Percentiles rank a stretch among this genome's conserved stretches.
Conservation (phyloP, 2,329 filamentous ascomycete species). For the Aspergillus quadrilineatus region DNA sequence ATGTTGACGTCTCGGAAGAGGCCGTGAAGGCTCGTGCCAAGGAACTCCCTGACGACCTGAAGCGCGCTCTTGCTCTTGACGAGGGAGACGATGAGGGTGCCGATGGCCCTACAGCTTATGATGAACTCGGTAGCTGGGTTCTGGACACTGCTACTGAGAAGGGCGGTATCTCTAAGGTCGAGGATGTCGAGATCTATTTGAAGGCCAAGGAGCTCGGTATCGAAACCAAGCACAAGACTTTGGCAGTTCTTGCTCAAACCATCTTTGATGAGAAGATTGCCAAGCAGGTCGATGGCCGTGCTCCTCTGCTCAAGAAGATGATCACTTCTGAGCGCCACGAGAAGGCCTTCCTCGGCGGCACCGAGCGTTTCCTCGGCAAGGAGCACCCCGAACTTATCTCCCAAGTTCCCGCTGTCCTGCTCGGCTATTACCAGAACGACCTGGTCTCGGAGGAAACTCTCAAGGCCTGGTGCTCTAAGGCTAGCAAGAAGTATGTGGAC, state of each 20-base stretch:
- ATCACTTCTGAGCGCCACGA: slow-evolving; percentile 89
- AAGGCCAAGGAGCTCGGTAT: slow-evolving; percentile 97
- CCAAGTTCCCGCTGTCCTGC: slow-evolving; percentile 79
- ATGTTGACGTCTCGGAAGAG: slow-evolving; percentile 92
- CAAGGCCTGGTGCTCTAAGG: slow-evolving; percentile 87
- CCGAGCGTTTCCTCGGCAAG: slow-evolving; percentile 84
- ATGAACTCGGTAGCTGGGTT: slow-evolving; percentile 92
- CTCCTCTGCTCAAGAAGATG: slow-evolving; percentile 86
- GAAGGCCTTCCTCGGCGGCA: slow-evolving; percentile 91
- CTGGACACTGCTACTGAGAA: slow-evolving; percentile 67
- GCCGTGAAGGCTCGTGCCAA: slow-evolving; percentile 93
- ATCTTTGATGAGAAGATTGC: slow-evolving; percentile 89
- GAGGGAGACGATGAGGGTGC: slow-evolving; percentile 78
- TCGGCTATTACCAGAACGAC: slow-evolving; percentile 88
- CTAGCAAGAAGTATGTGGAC: slow-evolving; percentile 98
- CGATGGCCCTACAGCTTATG: slow-evolving; percentile 77
- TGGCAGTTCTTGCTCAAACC: slow-evolving; percentile 87
- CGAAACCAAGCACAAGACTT: slow-evolving; percentile 88
- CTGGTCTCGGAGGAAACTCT: slow-evolving; percentile 84
- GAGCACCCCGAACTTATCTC: slow-evolving; percentile 76
- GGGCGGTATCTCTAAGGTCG: slow-evolving; percentile 73
- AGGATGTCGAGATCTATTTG: slow-evolving; percentile 87
- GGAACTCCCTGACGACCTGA: slow-evolving; percentile 89
- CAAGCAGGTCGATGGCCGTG: slow-evolving; percentile 81
- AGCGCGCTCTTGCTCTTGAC: slow-evolving; percentile 81